These are phyloP conservation scores for Excoecaria cochinchinensis DNA, from an alignment of 345 rosid genomes.

Conservation along the genomic window DNA sequence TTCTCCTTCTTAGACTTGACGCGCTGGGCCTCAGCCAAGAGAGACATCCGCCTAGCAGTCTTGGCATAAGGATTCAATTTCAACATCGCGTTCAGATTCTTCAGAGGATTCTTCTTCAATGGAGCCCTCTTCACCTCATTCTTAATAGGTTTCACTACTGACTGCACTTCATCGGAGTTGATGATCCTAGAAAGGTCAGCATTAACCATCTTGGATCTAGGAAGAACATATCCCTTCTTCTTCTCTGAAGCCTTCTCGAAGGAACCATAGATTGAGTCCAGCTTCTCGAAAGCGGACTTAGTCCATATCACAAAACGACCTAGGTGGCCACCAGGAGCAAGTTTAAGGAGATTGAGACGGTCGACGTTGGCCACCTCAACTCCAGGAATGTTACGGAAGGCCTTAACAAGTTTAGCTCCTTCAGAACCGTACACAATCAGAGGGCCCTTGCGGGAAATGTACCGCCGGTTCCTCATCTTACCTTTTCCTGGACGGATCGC, in stretches of 20 bases:
- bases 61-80: constrained; percentile 92
- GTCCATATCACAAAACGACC: constrained; percentile 97
- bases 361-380: constrained; percentile 88
- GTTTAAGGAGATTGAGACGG: constrained; percentile 72
- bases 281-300: constrained; percentile 89
- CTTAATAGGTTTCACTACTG: constrained; percentile 82
- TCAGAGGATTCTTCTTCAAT: constrained; percentile 89
- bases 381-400: constrained; percentile 90
- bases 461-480: constrained; percentile 82
- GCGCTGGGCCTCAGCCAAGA: constrained; percentile 88
- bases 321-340: constrained; percentile 97
- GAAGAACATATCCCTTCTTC: constrained; percentile 89
- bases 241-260: constrained; percentile 78
- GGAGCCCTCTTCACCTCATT: constrained; percentile 68
- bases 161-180: constrained; percentile 93
- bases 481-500: constrained; percentile 92
- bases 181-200: constrained; percentile 91
- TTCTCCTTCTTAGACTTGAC: constrained; percentile 97
- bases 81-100: constrained; percentile 79
- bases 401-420: constrained; percentile 84
- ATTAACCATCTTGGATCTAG: constrained; percentile 91
- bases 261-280: constrained; percentile 80
- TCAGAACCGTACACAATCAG: constrained; percentile 77
- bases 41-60: constrained; percentile 92
- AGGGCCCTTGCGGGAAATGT: constrained; percentile 86